Percentiles rank a stretch among this genome's conserved stretches.
Conservation (phyloP, 2,329 filamentous ascomycete species). For the Ramularia collo-cygni region DNA sequence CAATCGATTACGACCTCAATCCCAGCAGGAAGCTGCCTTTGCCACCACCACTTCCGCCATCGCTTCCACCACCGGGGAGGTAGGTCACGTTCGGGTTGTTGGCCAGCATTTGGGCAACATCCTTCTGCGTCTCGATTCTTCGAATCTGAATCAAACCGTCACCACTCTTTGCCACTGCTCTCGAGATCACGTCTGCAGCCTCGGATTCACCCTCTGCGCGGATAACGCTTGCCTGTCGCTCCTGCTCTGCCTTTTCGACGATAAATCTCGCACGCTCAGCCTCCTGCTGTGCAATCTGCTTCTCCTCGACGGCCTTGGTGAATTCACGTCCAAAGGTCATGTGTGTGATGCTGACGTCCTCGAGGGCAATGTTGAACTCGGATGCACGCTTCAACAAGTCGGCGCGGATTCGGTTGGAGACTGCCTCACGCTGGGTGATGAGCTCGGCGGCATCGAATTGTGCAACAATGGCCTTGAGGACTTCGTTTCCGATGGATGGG, state of each 20-base stretch:
- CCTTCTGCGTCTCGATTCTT: conserved; percentile 92
- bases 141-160: conserved; percentile 93
- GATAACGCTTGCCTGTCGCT: conserved; percentile 97
- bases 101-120: conserved; percentile 86
- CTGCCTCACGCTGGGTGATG: conserved; percentile 97
- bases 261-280: conserved; percentile 96
- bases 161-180: conserved; percentile 85
- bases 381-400: conserved; percentile 87
- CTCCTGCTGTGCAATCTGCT: conserved; percentile 99
- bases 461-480: conserved; percentile 48
- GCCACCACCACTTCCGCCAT: conserved; percentile 48
- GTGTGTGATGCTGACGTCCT: conserved; percentile 98
- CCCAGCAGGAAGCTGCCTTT: conserved; percentile 56
- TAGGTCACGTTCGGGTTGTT: conserved; percentile 94
- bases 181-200: conserved; percentile 89
- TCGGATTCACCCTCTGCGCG: conserved; percentile 96
- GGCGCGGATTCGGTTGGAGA: conserved; percentile 85
- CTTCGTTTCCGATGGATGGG: conserved; percentile 50
- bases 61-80: conserved; percentile 63
- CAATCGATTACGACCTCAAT: conserved; percentile 46
- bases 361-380: conserved; percentile 98
- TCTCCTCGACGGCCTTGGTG: conserved; percentile 97
- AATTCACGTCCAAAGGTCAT: conserved; percentile 99
- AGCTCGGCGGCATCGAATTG: conserved; percentile 54
- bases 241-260: conserved; percentile 97